Conservation (phyloP, 106 monocot species). For the Acorus gramineus region DNA sequence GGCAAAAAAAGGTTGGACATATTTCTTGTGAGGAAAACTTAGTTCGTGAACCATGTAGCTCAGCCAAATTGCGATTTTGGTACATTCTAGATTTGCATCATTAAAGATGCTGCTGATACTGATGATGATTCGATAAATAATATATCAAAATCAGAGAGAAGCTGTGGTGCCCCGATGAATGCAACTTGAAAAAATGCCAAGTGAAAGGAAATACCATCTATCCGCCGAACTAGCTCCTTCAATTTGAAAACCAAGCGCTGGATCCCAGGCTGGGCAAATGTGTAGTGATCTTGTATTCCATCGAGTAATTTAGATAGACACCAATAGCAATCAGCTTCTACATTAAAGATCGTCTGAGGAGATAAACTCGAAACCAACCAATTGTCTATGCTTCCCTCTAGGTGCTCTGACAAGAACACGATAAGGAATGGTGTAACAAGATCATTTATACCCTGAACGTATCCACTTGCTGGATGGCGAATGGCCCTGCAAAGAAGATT, state of each 20-base stretch:
- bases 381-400: conserved; percentile 65
- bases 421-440: conserved; percentile 89
- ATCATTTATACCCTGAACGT: conserved; percentile 99
- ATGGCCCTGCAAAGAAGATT: conserved; percentile 61
- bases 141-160: background rate
- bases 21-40: no score
- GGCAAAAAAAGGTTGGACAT: no score
- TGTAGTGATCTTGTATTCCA: conserved; percentile 99
- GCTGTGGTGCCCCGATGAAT: conserved; percentile 1
- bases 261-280: conserved; percentile 99
- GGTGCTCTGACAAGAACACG: conserved; percentile 86
- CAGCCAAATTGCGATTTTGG: no score
- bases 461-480: conserved; percentile 98
- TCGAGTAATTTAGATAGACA: conserved; percentile 96
- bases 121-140: no score
- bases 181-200: background rate
- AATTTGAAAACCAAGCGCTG: conserved; percentile 93
- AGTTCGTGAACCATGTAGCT: no score
- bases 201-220: conserved; percentile 55
- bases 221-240: conserved; percentile 81
- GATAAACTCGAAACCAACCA: conserved; percentile 71
- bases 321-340: conserved; percentile 99
- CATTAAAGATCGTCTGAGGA: conserved; percentile 53
- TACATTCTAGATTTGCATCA: no score
- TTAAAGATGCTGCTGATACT: no score